Base-by-base conservation (phyloP, 352 stramenopile species). In the Phytophthora foliorum region DNA sequence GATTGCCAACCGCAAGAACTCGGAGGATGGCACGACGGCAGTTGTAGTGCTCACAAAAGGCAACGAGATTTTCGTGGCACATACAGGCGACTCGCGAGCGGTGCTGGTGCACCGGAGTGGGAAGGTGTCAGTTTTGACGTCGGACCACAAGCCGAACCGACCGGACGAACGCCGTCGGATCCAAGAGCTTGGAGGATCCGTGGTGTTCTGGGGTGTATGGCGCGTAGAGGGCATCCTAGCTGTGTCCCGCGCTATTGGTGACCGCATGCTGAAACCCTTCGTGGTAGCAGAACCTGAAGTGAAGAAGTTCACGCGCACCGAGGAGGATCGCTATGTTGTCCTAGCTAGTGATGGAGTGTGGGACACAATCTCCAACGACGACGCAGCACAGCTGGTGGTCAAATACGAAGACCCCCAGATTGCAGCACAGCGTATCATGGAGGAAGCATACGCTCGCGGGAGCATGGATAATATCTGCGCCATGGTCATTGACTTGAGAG, bases 211-310 rank as follows among this genome's bases (percentile, higher is more conserved):
- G 87, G 94, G 94, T 21, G 89, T 97, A 36, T 98, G 92, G 90
- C 88, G 95, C 44, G 94, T 98, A n/a, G 88, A 98, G 71, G 95
- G 94, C 34, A 95, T 98, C 51, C 79, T 98, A 44, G 94, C 94
- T 19, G 93, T 98, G 27, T 98, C 91, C 14, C 90, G 90, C 32
- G 91, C 92, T 29, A 97, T 98, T 57, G 95, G 95, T 16, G 95
- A 98, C 69, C 84, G 88, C 31, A 93, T 93, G 76, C 80, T 98
- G 31, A 97, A 98, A 74, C 91, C 88, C 1, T 98, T 95, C 34
- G 92, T 98, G n/a, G 90, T 94, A 4, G 88, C 91, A 8, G 89
- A 98, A 62, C 94, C 94, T 0, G 93, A 98, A 67, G 85, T 98
- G 51, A 91, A 84, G 44, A 73, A 90, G 61, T 74, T 86, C 32